A percentile compares a stretch with the other conserved stretches of the same genome.
These are phyloP conservation scores for Bathelium albidoporum DNA, from an alignment of 495 filamentous ascomycete genomes.

Conservation along the genomic window DNA sequence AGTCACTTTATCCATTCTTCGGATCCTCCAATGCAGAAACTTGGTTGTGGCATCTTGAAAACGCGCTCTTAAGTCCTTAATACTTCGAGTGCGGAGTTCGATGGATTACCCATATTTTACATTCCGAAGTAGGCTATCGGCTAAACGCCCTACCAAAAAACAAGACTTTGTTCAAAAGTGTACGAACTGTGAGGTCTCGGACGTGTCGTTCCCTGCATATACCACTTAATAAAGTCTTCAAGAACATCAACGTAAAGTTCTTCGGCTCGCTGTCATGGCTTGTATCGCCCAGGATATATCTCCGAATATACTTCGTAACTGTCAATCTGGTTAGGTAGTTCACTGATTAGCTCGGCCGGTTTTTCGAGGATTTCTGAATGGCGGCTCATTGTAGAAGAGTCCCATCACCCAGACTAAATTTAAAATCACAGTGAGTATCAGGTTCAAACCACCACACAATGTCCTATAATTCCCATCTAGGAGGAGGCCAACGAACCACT, in stretches of 20 bases:
- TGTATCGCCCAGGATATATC: neutral
- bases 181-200: neutral
- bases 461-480: slow-evolving; percentile 12
- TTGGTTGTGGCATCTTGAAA: neutral
- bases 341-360: slow-evolving; percentile 4
- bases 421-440: slow-evolving; percentile 6
- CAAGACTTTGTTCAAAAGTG: neutral
- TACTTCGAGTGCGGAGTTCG: neutral
- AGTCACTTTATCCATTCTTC: neutral
- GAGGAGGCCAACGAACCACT: slow-evolving; percentile 9
- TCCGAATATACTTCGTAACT: neutral
- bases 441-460: slow-evolving; percentile 8
- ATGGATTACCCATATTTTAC: neutral
- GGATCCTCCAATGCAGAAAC: neutral
- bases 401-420: neutral
- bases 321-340: neutral
- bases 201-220: neutral
- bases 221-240: neutral
- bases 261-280: neutral
- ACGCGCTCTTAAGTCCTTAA: neutral
- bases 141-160: neutral
- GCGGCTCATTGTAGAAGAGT: slow-evolving; percentile 1
- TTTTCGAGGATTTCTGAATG: slow-evolving; percentile 7
- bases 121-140: neutral
- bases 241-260: neutral